A percentile compares a stretch with the other conserved stretches of the same genome.
Conservation (phyloP, 2,329 filamentous ascomycete genomes). For the Eurotiales sp. region DNA sequence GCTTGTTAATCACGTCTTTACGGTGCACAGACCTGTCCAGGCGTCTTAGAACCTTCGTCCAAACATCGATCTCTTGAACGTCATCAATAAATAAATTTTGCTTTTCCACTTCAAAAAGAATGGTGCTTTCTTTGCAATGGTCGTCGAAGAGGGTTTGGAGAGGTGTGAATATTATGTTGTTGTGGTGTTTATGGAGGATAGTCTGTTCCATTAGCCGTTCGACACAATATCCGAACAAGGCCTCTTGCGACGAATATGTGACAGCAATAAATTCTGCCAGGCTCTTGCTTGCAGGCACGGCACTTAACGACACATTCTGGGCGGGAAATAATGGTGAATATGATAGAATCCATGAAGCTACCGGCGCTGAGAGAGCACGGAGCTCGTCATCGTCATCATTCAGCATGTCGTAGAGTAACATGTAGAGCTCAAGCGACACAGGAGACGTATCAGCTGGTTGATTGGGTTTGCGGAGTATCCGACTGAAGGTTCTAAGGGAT, state of each 20-base stretch:
- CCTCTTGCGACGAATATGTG: conserved; percentile 29
- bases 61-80: conserved; percentile 67
- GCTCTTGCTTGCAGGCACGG: conserved; percentile 46
- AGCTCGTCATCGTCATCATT: conserved; percentile 93
- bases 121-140: conserved; percentile 36
- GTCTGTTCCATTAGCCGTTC: conserved; percentile 31
- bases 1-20: conserved; percentile 18
- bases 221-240: conserved; percentile 35
- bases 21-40: conserved; percentile 25
- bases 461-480: conserved; percentile 39
- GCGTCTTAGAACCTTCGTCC: conserved; percentile 53
- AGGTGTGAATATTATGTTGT: conserved; percentile 17
- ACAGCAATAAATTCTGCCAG: conserved; percentile 34
- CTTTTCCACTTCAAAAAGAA: conserved; percentile 81
- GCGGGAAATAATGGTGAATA: conserved; percentile 28
- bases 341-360: conserved; percentile 35
- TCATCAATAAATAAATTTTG: conserved; percentile 93
- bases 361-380: conserved; percentile 57
- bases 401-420: conserved; percentile 70
- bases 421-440: conserved; percentile 53
- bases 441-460: conserved; percentile 21
- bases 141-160: conserved; percentile 28
- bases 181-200: conserved; percentile 20
- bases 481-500: conserved; percentile 32
- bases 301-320: conserved; percentile 37